Evolutionary conservation across 768 basidiomycete species (phyloP), one percentile per base, ranked within the genome.

Genomic region (Tubosaeta sp.): DNA sequence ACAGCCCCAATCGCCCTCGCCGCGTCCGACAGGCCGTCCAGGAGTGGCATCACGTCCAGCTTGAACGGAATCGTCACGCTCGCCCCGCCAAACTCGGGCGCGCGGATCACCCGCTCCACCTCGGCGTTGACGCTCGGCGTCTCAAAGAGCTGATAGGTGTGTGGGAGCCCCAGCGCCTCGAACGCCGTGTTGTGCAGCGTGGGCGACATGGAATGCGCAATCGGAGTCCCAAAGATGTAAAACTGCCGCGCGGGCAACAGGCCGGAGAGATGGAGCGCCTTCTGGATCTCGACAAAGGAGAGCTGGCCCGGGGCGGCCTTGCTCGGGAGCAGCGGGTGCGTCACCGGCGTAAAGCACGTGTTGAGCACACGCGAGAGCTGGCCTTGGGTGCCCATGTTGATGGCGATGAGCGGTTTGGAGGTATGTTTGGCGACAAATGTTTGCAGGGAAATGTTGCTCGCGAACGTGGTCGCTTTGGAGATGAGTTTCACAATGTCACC

Each of bases 41-140:
- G 80, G 6, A 88, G 74, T 1, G 88, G 82, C 44, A 98, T 91
- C 57, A 98, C 77, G 54, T 91, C 88, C 35, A 95, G 74, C 71
- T 99, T 99, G 76, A 86, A 85, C 2, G 97, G 97, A 57, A 98
- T 97, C 17, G 97, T 99, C 26, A 98, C 93, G 5, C 90, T 92
- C 14, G 94, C 97, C 0, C 97, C 97, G 8, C 97, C 95, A 65
- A 98, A 98, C 43, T 84, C 81, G 2, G 82, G 77, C 4, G 79
- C 73, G 1, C 74, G 68, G 17, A 97, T 75, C 3, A 83, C 76
- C 3, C 76, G 70, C 65, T 80, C 80, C 61, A 95, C 76, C 57
- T 81, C 77, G 13, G 85, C 79, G 37, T 82, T 80, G 6, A 95
- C 79, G 6, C 75, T 67, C 6, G 74, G 65, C 0, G 89, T 88